A percentile compares a stretch with the other conserved stretches of the same genome.
These are phyloP conservation scores for Friedmanniomyces simplex DNA, from an alignment of 495 filamentous ascomycete species.

Conservation along the genomic window DNA sequence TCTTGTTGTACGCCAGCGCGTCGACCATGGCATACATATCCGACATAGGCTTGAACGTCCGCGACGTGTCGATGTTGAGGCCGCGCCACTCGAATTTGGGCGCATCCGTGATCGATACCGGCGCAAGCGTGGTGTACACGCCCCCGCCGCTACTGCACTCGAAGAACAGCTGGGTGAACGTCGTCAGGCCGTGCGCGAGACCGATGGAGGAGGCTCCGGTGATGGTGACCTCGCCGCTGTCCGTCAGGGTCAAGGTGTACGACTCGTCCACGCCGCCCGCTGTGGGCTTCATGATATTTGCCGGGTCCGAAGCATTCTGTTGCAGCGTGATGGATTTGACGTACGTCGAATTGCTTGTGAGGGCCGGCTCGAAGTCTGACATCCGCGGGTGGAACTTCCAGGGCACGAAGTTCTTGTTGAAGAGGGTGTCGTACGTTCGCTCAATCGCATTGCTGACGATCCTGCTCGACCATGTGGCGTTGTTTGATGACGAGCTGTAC, in stretches of 20 bases:
- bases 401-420: slow-evolving; percentile 54
- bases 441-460: slow-evolving; percentile 36
- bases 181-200: slow-evolving; percentile 54
- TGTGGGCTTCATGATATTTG: slow-evolving; percentile 44
- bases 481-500: slow-evolving; percentile 3
- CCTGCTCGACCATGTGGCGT: slow-evolving; percentile 11
- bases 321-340: slow-evolving; percentile 47
- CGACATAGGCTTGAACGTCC: slow-evolving; percentile 51
- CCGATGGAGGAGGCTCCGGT: slow-evolving; percentile 53
- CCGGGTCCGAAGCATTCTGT: slow-evolving; percentile 45
- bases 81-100: slow-evolving; percentile 64
- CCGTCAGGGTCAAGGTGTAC: slow-evolving; percentile 51
- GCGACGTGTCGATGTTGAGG: slow-evolving; percentile 59
- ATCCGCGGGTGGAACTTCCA: slow-evolving; percentile 62
- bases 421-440: slow-evolving; percentile 41
- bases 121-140: slow-evolving; percentile 56
- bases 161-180: slow-evolving; percentile 69
- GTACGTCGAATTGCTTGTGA: slow-evolving; percentile 33
- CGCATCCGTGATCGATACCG: slow-evolving; percentile 53
- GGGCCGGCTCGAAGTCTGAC: slow-evolving; percentile 49
- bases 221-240: slow-evolving; percentile 46
- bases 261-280: slow-evolving; percentile 60
- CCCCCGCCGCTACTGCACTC: slow-evolving; percentile 43
- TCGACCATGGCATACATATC: slow-evolving; percentile 63
- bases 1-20: slow-evolving; percentile 61